Base-by-base conservation (phyloP, 1,284 basidiomycete genomes). In the Cutaneotrichosporon arboriforme region DNA sequence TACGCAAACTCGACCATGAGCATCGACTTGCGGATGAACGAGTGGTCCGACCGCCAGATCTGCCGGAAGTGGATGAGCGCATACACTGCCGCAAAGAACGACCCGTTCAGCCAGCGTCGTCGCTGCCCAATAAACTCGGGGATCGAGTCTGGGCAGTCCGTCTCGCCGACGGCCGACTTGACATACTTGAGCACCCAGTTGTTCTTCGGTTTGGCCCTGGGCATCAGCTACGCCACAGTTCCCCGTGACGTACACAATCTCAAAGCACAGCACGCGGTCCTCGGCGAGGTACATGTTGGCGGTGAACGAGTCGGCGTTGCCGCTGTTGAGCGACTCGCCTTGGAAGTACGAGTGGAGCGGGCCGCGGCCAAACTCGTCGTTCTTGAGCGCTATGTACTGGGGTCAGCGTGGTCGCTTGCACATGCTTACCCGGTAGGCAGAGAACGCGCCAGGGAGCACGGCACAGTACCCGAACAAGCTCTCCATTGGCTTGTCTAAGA, bases 101-200 rank as follows among this genome's bases (percentile, higher is more conserved):
- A 96, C 8, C 91, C 91, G 56, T 78, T 78, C 12, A 78, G 67
- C 77, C 77, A 78, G 45, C 75, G 62, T 50, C 75, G 54, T 18
- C 75, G 62, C 52, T 98, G 94, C 46, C 82, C 83, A 72, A 99
- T 97, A 69, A 98, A 96, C 73, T 99, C 96, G 10, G 92, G 85
- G 18, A 97, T 81, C 1, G 84, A 81, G 64, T 97, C 92, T 4
- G 96, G 96, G 9, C 97, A 90, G 72, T 99, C 96, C 0, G 96
- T 99, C 71, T 97, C 94, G 9, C 88, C 96, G 26, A 91, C 84
- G 0, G 96, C 93, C 26, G 86, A 85, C 75, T 92, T 96, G 66
- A 99, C 94, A 66, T 92, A 99, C 77, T 89, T 91, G 46, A 99
- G 80, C 5, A 97, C 82, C 94, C 94, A 99, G 62, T 84, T 83